phyloP scores from a whole-genome alignment of 805 yeast genomes.

The Wickerhamiella musiphila region DNA sequence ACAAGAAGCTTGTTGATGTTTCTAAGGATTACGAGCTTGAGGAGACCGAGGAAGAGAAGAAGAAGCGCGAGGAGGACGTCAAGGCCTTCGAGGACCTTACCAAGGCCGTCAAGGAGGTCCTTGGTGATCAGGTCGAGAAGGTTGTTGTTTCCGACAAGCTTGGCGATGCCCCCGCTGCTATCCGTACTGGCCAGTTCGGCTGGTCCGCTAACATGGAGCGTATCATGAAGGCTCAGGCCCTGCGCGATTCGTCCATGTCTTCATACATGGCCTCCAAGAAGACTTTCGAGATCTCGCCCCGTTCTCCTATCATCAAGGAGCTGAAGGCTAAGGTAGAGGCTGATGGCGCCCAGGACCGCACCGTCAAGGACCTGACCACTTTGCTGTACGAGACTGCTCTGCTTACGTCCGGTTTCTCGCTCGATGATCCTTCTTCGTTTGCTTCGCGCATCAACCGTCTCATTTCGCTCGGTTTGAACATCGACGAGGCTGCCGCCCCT shows the following conservation, averaged over 20 bases:
- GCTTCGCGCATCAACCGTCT: slow-evolving; percentile 97
- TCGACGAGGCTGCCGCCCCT: slow-evolving; percentile 34
- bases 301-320: slow-evolving; percentile 86
- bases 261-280: slow-evolving; percentile 99
- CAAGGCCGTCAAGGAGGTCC: slow-evolving; percentile 86
- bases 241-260: slow-evolving; percentile 97
- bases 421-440: slow-evolving; percentile 95
- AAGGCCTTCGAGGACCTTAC: slow-evolving; percentile 87
- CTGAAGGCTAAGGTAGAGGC: slow-evolving; percentile 91
- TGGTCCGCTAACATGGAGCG: slow-evolving; percentile 99
- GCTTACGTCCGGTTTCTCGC: slow-evolving; percentile 95
- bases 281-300: slow-evolving; percentile 97
- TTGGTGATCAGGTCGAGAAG: slow-evolving; percentile 98
- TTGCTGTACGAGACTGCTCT: slow-evolving; percentile 94
- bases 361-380: slow-evolving; percentile 93
- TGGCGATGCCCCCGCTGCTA: slow-evolving; percentile 98
- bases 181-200: slow-evolving; percentile 99
- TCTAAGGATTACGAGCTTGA: slow-evolving; percentile 95
- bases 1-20: slow-evolving; percentile 96
- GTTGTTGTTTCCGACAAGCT: slow-evolving; percentile 95
- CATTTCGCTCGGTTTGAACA: slow-evolving; percentile 94
- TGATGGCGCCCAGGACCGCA: slow-evolving; percentile 95
- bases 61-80: slow-evolving; percentile 78
- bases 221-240: slow-evolving; percentile 99
- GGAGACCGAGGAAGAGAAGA: slow-evolving; percentile 97